phyloP scores from a whole-genome alignment of 1,284 basidiomycete genomes.

The Melanopsichium pennsylvanicum region DNA sequence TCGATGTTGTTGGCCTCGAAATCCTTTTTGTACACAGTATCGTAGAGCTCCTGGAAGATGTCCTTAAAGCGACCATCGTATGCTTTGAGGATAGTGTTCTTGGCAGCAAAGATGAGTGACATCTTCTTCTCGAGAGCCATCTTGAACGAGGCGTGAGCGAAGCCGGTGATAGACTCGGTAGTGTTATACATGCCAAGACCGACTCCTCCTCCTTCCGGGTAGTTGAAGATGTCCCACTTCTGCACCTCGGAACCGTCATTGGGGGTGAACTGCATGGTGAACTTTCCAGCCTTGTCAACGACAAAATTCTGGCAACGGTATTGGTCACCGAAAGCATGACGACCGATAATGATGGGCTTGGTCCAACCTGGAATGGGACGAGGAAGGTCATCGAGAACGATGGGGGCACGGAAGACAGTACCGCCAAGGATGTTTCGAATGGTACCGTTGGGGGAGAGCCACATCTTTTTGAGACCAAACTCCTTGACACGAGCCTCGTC shows the following conservation, averaged over 20 bases:
- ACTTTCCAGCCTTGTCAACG: slow-evolving; percentile 59
- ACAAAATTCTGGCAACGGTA: slow-evolving; percentile 65
- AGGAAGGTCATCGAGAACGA: slow-evolving; percentile 88
- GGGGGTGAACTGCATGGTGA: slow-evolving; percentile 60
- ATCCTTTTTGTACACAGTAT: slow-evolving; percentile 78
- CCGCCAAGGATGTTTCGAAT: slow-evolving; percentile 95
- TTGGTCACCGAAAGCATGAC: slow-evolving; percentile 97
- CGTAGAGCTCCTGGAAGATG: slow-evolving; percentile 94
- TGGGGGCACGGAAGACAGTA: slow-evolving; percentile 98
- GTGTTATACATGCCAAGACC: slow-evolving; percentile 68
- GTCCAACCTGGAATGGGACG: slow-evolving; percentile 89
- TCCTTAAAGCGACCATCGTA: slow-evolving; percentile 96
- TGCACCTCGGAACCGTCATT: slow-evolving; percentile 48
- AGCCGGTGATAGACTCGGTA: slow-evolving; percentile 81
- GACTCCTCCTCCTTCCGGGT: slow-evolving; percentile 59
- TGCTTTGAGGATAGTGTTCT: slow-evolving; percentile 66
- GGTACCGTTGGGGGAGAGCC: slow-evolving; percentile 63
- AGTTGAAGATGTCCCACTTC: slow-evolving; percentile 59
- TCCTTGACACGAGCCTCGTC: slow-evolving; percentile 88
- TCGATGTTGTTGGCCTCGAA: slow-evolving; percentile 87
- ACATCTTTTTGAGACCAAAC: slow-evolving; percentile 94
- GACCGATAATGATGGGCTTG: slow-evolving; percentile 94
- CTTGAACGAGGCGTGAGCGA: slow-evolving; percentile 97
- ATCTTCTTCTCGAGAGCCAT: slow-evolving; percentile 97
- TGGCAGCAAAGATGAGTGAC: slow-evolving; percentile 71